Base-by-base conservation (phyloP, 164 flowering plant species). In the Litsea cubeba region DNA sequence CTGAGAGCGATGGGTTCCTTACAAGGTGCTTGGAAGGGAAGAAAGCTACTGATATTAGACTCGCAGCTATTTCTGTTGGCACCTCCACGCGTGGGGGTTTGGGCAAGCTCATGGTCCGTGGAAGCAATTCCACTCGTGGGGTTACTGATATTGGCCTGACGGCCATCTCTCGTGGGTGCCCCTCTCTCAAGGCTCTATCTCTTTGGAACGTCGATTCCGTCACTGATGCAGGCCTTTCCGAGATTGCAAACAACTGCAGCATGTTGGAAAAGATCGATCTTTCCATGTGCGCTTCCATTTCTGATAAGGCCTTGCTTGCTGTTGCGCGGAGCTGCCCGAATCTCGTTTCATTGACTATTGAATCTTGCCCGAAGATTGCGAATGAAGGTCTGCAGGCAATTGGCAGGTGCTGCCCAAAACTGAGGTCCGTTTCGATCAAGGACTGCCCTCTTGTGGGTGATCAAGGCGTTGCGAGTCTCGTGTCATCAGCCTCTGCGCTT, bases 51-150 rank as follows among this genome's bases (percentile, higher is more conserved):
- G 96, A 93, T 82, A 69, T 86, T 25, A 88, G 95, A 75, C 93
- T 93, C 76, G 91, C 94, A 65, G 88, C 97, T 54, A 87, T 90
- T 70, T 84, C 97, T 69, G 91, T 93, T 75, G 96, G 96, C 68
- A 87, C 89, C 68, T 80, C 81, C 68, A 72, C 76, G 49, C 91
- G 86, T 46, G 97, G 97, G 63, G 97, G 97, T 30, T 69, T 93
- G 76, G 92, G 93, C 28, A 91, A 93, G 86, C 92, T 93, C 69
- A 62, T 71, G 25, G 84, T 93, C 71, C 81, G 88, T 25, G 97
- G 92, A 70, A 84, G 80, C 79, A 84, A 83, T 70, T 71, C 84
- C 7, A 72, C 54, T 32, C 79, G 86, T 25, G 84, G 88, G 50
- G 90, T 91, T 64, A 87, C 96, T 28, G 71, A 87, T 57, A n/a